Conservation (phyloP, 2,329 filamentous ascomycete species). For the Beauveria scarabaeidicola region DNA sequence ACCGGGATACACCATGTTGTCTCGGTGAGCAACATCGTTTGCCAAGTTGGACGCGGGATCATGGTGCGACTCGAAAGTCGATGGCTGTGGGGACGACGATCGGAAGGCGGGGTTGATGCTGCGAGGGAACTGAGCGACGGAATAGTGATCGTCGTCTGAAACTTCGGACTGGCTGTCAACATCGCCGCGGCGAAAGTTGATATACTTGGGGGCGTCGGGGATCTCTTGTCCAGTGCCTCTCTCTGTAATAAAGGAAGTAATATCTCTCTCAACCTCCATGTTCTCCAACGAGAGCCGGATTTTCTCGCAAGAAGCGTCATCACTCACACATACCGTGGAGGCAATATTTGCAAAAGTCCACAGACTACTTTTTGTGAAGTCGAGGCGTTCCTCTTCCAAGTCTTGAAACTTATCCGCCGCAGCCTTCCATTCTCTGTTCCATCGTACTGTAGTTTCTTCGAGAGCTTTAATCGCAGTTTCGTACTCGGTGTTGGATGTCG, state of each 20-base stretch:
- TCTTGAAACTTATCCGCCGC: constrained; percentile 99
- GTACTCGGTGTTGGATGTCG: constrained; percentile 85
- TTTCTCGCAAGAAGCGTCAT: constrained; percentile 94
- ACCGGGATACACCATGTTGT: constrained; percentile 35
- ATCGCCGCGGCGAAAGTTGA: constrained; percentile 95
- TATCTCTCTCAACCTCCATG: constrained; percentile 96
- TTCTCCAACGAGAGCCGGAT: constrained; percentile 86
- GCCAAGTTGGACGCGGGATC: constrained; percentile 71
- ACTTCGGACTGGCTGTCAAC: constrained; percentile 72
- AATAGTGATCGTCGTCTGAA: constrained; percentile 83
- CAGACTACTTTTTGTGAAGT: constrained; percentile 94
- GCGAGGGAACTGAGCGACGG: constrained; percentile 89
- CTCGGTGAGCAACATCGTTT: constrained; percentile 56
- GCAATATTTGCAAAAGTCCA: constrained; percentile 98
- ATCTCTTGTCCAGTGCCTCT: constrained; percentile 93
- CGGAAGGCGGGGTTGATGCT: constrained; percentile 94
- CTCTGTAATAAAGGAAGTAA: constrained; percentile 78
- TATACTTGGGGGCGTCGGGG: constrained; percentile 92
- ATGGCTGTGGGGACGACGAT: constrained; percentile 92
- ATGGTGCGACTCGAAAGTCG: constrained; percentile 84
- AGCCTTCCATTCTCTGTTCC: constrained; percentile 98
- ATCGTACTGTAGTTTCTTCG: constrained; percentile 88
- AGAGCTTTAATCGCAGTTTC: constrained; percentile 86
- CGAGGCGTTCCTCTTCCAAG: constrained; percentile 89
- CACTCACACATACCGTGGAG: constrained; percentile 94